A percentile compares a stretch with the other conserved stretches of the same genome.
Evolutionary conservation across 306 rosid genomes (phyloP).

Genomic region (Vigna radiata): DNA sequence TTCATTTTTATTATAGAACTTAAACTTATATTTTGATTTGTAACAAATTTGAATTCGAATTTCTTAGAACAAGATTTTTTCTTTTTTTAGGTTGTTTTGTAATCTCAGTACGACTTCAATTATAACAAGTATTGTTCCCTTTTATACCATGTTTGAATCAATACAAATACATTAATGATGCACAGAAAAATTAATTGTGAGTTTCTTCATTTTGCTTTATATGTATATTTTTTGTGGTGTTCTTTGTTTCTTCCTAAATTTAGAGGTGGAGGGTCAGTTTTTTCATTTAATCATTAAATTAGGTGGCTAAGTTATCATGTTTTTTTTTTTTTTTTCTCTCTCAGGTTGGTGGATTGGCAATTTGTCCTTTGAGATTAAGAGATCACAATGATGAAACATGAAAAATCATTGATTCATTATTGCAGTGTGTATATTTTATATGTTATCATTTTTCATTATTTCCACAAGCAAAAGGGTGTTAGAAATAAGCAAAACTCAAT

Average conservation of each 20-base stretch:
- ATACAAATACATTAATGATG: neutral
- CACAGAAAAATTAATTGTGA: neutral
- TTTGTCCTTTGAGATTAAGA: constrained; percentile 27
- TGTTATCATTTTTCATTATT: too few relatives aligned
- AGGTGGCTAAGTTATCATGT: constrained; percentile 5
- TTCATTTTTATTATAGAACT: too few relatives aligned
- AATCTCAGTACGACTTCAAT: neutral
- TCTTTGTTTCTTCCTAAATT: neutral
- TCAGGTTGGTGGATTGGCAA: constrained; percentile 44
- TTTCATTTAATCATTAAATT: constrained; percentile 13
- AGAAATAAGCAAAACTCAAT: too few relatives aligned
- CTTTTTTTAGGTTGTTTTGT: neutral
- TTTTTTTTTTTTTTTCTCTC: neutral
- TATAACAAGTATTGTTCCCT: neutral
- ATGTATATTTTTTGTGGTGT: neutral
- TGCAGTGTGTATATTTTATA: too few relatives aligned
- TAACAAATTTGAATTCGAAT: too few relatives aligned
- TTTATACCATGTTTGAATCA: neutral
- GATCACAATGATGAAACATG: constrained; percentile 6
- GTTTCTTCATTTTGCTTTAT: neutral
- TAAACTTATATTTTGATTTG: too few relatives aligned
- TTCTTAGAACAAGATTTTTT: neutral
- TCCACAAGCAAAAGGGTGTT: too few relatives aligned
- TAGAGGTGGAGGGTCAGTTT: neutral
- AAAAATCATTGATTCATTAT: constrained; percentile 36